A percentile compares a stretch with the other conserved stretches of the same genome.
phyloP scores from a whole-genome alignment of 2,329 filamentous ascomycete genomes.

The Cryphonectria carpinicola region DNA sequence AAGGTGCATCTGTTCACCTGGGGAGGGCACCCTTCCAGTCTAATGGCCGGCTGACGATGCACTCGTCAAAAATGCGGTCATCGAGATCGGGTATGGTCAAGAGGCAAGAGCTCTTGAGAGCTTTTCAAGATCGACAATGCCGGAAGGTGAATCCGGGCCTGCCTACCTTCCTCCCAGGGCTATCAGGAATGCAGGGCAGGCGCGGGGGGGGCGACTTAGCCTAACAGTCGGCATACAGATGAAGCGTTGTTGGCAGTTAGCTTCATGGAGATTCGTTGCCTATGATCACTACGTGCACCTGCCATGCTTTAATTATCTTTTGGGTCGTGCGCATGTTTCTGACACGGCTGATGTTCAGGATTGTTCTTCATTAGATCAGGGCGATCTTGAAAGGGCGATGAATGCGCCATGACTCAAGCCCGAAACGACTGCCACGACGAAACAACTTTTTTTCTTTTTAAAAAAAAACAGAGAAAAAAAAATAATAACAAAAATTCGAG shows the following conservation, averaged over 20 bases:
- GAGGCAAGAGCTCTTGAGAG: not conserved
- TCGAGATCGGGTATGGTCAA: not conserved
- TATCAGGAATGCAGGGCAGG: not conserved
- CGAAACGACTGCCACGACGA: not conserved
- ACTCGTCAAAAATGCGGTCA: not conserved
- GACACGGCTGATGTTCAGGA: conserved; percentile 16
- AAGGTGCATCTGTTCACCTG: not conserved
- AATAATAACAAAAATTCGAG: not conserved
- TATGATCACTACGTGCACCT: not conserved
- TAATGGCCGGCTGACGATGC: not conserved
- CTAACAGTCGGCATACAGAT: not conserved
- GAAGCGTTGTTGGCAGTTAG: conserved; percentile 18
- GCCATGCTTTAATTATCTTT: conserved; percentile 16
- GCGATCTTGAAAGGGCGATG: conserved; percentile 6
- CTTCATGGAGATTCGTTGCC: not conserved
- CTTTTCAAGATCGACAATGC: conserved; percentile 5
- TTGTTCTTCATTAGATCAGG: conserved; percentile 2
- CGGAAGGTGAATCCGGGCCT: conserved; percentile 3
- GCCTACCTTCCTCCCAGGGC: conserved; percentile 9
- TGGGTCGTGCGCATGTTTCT: conserved; percentile 18
- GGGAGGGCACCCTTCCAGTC: not conserved
- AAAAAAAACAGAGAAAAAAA: not conserved
- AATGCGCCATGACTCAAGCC: conserved; percentile 8
- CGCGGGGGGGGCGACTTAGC: not conserved
- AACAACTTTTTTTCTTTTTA: not conserved